Percentiles rank a stretch among this genome's conserved stretches.
phyloP scores from a whole-genome alignment of 371 early-diverging fungal species.

The Mortierella sp. region DNA sequence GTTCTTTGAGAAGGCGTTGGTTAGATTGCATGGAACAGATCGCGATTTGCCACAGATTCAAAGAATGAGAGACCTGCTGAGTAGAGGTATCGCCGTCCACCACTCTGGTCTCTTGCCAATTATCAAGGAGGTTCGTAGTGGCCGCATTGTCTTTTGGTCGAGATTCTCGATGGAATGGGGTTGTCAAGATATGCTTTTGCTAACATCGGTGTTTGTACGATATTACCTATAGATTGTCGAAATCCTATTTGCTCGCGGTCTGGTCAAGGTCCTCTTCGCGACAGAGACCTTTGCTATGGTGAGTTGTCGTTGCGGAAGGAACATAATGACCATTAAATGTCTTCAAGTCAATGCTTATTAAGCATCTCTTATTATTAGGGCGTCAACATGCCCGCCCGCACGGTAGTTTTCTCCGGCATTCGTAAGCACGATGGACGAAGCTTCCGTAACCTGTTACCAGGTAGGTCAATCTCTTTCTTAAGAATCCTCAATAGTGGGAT shows the following conservation, averaged over 20 bases:
- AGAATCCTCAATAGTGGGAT: too few relatives aligned
- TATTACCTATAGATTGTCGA: constrained; percentile 83
- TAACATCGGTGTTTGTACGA: not conserved
- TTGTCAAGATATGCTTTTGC: not conserved
- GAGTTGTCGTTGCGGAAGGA: not conserved
- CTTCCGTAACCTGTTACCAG: constrained; percentile 90
- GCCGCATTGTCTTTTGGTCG: too few relatives aligned
- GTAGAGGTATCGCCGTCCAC: constrained; percentile 98
- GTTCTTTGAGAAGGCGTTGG: constrained; percentile 85
- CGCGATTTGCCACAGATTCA: constrained; percentile 93
- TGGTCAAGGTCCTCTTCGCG: constrained; percentile 95
- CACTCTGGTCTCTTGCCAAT: constrained; percentile 98
- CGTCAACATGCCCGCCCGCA: constrained; percentile 98
- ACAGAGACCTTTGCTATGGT: constrained; percentile 97
- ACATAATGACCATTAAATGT: too few relatives aligned
- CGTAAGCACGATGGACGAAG: constrained; percentile 94
- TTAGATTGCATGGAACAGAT: constrained; percentile 82
- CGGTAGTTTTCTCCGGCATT: constrained; percentile 94
- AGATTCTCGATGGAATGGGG: too few relatives aligned
- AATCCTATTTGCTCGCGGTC: constrained; percentile 93
- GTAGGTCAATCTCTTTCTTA: constrained; percentile 19
- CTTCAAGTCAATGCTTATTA: too few relatives aligned
- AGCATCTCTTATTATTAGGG: constrained; percentile 65
- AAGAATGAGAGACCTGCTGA: constrained; percentile 85
- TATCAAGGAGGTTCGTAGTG: constrained; percentile 87